Conservation (phyloP, 2,329 filamentous ascomycete genomes). For the Xylariomycetidae sp. region DNA sequence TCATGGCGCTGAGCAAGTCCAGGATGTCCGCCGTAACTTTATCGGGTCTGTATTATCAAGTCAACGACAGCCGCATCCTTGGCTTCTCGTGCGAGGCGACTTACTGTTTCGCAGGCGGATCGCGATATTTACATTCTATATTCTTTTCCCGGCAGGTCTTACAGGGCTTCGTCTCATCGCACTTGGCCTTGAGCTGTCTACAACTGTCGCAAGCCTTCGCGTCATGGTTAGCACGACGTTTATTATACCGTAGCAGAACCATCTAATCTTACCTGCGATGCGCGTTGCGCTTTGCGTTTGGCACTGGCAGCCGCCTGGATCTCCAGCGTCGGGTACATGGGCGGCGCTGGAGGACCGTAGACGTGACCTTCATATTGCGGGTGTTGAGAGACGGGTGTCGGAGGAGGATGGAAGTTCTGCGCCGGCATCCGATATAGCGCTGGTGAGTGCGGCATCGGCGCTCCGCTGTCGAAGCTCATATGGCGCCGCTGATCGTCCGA, state of each 20-base stretch:
- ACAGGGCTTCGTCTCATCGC: constrained; percentile 78
- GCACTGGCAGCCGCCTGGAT: constrained; percentile 35
- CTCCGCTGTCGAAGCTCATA: constrained; percentile 48
- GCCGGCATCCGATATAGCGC: constrained; percentile 26
- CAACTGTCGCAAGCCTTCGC: constrained; percentile 84
- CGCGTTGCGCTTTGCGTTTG: constrained; percentile 61
- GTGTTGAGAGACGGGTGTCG: constrained; percentile 24
- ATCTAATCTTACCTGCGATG: constrained; percentile 58
- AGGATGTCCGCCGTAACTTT: constrained; percentile 58
- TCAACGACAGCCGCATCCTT: too few species aligned
- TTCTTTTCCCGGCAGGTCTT: constrained; percentile 87
- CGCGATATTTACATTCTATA: constrained; percentile 80
- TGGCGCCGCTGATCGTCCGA: constrained; percentile 48
- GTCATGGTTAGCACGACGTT: background rate
- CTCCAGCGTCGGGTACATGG: constrained; percentile 31
- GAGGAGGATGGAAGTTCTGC: constrained; percentile 22
- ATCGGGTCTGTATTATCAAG: constrained; percentile 43
- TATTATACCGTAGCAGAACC: too few species aligned
- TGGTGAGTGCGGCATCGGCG: constrained; percentile 40
- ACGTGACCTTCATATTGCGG: constrained; percentile 32
- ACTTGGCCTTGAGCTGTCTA: constrained; percentile 83
- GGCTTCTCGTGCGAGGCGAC: too few species aligned
- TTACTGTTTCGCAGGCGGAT: constrained; percentile 87
- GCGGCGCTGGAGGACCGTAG: constrained; percentile 28
- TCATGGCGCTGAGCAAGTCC: constrained; percentile 41